Evolutionary conservation across 1,139 yeast genomes (phyloP).

Genomic region (Nakaseomyces bracarensis): DNA sequence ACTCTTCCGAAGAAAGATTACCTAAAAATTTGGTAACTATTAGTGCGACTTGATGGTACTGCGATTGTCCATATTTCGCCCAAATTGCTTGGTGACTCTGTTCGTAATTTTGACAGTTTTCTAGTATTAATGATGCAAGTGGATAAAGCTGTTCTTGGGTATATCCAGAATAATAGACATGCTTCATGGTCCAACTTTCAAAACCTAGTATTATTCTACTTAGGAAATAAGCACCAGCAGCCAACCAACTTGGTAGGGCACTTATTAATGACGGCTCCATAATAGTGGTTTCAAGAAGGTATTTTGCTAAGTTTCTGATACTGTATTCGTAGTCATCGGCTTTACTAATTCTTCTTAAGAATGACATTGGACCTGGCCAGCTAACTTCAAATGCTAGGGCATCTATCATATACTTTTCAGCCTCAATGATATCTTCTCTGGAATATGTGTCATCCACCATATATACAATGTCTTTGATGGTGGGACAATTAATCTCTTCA

Average conservation of each 20-base stretch:
- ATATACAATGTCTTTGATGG: conserved; percentile 84
- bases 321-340: conserved; percentile 94
- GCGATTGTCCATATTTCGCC: conserved; percentile 56
- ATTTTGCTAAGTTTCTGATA: conserved; percentile 85
- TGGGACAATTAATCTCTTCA: conserved; percentile 93
- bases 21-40: conserved; percentile 4
- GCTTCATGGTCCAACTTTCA: conserved; percentile 66
- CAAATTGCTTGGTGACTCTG: conserved; percentile 72
- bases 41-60: conserved; percentile 8
- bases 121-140: conserved; percentile 59
- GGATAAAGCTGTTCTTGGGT: conserved; percentile 74
- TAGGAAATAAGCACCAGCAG: conserved; percentile 85
- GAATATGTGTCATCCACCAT: conserved; percentile 87
- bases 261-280: conserved; percentile 86
- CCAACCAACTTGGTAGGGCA: conserved; percentile 87
- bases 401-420: conserved; percentile 88
- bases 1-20: conserved; percentile 4
- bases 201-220: conserved; percentile 56
- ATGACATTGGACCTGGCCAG: conserved; percentile 98
- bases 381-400: conserved; percentile 87
- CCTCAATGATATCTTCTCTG: conserved; percentile 72
- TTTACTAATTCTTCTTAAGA: conserved; percentile 80
- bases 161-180: conserved; percentile 85
- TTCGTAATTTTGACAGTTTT: conserved; percentile 60
- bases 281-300: conserved; percentile 76